Evolutionary conservation across 345 rosid species (phyloP).

Genomic region (Eucalyptus polybractea): DNA sequence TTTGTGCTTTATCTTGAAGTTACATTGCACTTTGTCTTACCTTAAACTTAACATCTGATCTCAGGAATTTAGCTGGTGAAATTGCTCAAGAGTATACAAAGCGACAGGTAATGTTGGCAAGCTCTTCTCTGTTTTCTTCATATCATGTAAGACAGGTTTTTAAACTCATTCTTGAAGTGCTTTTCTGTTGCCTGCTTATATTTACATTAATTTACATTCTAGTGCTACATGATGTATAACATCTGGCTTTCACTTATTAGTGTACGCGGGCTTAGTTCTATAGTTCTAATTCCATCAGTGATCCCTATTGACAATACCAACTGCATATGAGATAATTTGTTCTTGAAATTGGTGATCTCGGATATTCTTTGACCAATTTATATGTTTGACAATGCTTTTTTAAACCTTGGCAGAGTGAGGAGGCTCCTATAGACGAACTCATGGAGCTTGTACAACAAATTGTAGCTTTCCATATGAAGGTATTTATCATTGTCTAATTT

Average conservation of each 20-base stretch:
- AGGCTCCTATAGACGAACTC: slow-evolving; percentile 46
- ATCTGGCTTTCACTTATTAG: neutral
- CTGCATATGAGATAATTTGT: neutral
- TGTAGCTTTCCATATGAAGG: slow-evolving; percentile 97
- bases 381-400: neutral
- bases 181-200: neutral
- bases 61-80: slow-evolving; percentile 91
- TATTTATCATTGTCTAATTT: neutral
- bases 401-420: slow-evolving; percentile 38
- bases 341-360: neutral
- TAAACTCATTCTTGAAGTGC: neutral
- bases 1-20: neutral
- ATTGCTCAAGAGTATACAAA: slow-evolving; percentile 60
- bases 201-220: neutral
- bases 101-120: slow-evolving; percentile 48
- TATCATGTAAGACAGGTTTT: neutral
- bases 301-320: neutral
- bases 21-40: neutral
- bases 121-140: neutral
- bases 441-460: slow-evolving; percentile 81
- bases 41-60: neutral
- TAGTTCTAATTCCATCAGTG: neutral
- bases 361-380: neutral
- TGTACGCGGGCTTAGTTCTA: neutral
- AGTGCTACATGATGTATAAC: neutral